Percentiles rank a stretch among this genome's conserved stretches.
Evolutionary conservation across 2,329 filamentous ascomycete genomes (phyloP).

Genomic region (Aaosphaeria pasadenensis): DNA sequence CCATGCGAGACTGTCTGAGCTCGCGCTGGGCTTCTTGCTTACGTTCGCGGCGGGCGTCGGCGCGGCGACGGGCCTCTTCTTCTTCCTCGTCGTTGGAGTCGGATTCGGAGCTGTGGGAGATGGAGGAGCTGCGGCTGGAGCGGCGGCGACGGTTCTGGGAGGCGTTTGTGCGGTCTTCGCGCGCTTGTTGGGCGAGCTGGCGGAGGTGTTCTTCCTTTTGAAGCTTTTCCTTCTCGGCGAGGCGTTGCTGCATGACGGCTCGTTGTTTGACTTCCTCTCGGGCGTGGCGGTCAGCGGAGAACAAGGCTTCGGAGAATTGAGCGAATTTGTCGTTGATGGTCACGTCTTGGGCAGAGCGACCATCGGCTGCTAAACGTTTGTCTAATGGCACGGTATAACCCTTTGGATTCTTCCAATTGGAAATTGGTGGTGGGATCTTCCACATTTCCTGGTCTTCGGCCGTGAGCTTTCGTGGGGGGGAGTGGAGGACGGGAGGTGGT

Average conservation of each 20-base stretch:
- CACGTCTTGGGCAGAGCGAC: conserved; percentile 85
- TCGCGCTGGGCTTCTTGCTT: conserved; percentile 83
- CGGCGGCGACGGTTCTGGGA: conserved; percentile 22
- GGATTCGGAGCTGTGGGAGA: conserved; percentile 43
- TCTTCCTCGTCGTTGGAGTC: conserved; percentile 57
- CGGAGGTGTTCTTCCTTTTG: conserved; percentile 92
- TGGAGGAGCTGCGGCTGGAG: conserved; percentile 16
- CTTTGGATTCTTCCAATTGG: conserved; percentile 99
- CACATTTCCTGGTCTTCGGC: conserved; percentile 96
- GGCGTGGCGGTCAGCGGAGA: conserved; percentile 91
- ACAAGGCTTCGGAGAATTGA: conserved; percentile 89
- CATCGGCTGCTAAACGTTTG: conserved; percentile 92
- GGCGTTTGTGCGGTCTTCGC: conserved; percentile 68
- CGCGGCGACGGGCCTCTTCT: conserved; percentile 70
- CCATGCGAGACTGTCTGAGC: conserved; percentile 91
- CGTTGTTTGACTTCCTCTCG: conserved; percentile 93
- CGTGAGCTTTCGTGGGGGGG: conserved; percentile 88
- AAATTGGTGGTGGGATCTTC: conserved; percentile 86
- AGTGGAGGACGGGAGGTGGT: conserved; percentile 91
- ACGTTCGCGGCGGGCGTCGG: conserved; percentile 73
- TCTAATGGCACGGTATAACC: conserved; percentile 95
- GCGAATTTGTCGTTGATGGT: conserved; percentile 99
- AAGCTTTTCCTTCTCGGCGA: conserved; percentile 94
- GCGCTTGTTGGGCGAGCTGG: conserved; percentile 82
- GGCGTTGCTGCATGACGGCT: conserved; percentile 88